Percentiles rank a stretch among this genome's conserved stretches.
Conservation (phyloP, 176 grass and related monocot species). For the Cenchrus americanus region DNA sequence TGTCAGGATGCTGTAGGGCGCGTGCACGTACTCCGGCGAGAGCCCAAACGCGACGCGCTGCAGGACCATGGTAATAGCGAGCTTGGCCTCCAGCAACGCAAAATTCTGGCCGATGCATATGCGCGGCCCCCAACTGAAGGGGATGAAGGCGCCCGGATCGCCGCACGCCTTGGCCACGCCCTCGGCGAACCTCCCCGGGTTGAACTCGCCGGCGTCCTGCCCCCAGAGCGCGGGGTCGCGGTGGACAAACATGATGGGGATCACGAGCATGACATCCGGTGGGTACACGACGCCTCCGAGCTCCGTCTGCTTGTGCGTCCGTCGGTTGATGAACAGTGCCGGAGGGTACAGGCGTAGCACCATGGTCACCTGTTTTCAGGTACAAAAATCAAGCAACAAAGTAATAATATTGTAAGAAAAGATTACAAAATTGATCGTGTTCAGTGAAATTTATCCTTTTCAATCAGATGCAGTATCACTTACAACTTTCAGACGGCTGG, state of each 20-base stretch:
- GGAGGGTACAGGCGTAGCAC: slow-evolving; percentile 56
- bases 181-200: slow-evolving; percentile 52
- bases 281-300: slow-evolving; percentile 52
- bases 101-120: slow-evolving; percentile 66
- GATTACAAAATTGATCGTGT: background rate
- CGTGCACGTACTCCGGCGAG: slow-evolving; percentile 50
- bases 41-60: slow-evolving; percentile 53
- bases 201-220: slow-evolving; percentile 46
- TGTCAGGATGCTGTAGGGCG: slow-evolving; percentile 50
- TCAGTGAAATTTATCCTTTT: background rate
- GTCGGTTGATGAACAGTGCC: background rate
- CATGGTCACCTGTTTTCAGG: slow-evolving; percentile 52
- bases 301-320: slow-evolving; percentile 40
- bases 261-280: slow-evolving; percentile 29
- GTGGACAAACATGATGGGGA: slow-evolving; percentile 52
- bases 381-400: background rate
- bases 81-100: slow-evolving; percentile 58
- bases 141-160: slow-evolving; percentile 43
- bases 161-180: slow-evolving; percentile 55
- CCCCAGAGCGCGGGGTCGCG: slow-evolving; percentile 54
- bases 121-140: slow-evolving; percentile 55
- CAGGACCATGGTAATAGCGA: slow-evolving; percentile 55
- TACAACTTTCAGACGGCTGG: slow-evolving; percentile 61
- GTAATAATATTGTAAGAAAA: background rate
- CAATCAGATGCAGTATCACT: slow-evolving; percentile 7